phyloP scores from a whole-genome alignment of 2,329 filamentous ascomycete species.

The Xylariaceae sp. region DNA sequence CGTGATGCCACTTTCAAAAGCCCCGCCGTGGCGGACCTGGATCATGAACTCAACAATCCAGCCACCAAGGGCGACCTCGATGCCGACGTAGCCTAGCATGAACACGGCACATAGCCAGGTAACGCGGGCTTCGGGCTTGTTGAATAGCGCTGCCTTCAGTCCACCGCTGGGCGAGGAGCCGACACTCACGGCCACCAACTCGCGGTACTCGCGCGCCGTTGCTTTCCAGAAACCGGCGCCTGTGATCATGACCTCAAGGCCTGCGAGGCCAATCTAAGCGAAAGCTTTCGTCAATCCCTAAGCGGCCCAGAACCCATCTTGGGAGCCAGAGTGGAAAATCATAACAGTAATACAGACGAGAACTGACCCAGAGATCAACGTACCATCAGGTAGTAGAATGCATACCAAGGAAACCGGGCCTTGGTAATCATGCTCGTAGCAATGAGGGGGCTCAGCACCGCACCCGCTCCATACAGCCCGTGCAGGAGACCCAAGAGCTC shows the following conservation, averaged over 20 bases:
- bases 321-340: too few species aligned
- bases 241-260: slow-evolving; percentile 48
- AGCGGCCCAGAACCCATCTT: too few species aligned
- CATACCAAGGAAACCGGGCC: slow-evolving; percentile 57
- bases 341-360: neutral
- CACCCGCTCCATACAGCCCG: slow-evolving; percentile 63
- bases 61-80: slow-evolving; percentile 69
- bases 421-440: slow-evolving; percentile 66
- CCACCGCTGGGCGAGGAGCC: slow-evolving; percentile 27
- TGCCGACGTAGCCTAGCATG: slow-evolving; percentile 69
- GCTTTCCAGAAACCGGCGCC: slow-evolving; percentile 53
- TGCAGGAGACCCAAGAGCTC: slow-evolving; percentile 65
- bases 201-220: slow-evolving; percentile 50
- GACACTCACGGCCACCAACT: slow-evolving; percentile 28
- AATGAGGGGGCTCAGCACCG: slow-evolving; percentile 62
- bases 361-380: slow-evolving; percentile 19
- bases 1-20: slow-evolving; percentile 67
- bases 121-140: slow-evolving; percentile 42
- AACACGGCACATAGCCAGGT: slow-evolving; percentile 70
- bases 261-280: slow-evolving; percentile 45
- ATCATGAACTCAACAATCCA: slow-evolving; percentile 88
- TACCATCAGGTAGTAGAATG: slow-evolving; percentile 72
- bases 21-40: slow-evolving; percentile 59
- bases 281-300: neutral
- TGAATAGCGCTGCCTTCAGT: slow-evolving; percentile 38